phyloP scores from a whole-genome alignment of 139 green algal genomes.

The Deuterostichococcus epilithicus region DNA sequence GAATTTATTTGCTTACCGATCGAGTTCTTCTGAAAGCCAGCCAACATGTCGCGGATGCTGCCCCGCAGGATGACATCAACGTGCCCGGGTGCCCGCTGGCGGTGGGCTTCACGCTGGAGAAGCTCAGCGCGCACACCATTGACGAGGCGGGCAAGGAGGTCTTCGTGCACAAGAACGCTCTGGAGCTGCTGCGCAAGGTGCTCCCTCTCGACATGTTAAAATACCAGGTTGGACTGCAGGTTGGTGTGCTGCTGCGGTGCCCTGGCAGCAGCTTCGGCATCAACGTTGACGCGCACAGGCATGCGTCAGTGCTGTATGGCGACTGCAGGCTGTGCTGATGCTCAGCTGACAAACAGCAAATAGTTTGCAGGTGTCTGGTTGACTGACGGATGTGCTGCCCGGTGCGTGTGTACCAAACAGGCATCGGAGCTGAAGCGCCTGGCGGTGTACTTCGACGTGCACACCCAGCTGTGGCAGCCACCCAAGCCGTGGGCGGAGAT shows the following conservation, averaged over 20 bases:
- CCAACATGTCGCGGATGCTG: too few relatives aligned
- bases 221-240: background rate
- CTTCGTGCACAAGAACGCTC: slow-evolving; percentile 73
- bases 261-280: too few relatives aligned
- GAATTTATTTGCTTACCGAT: slow-evolving; percentile 6
- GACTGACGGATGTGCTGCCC: too few relatives aligned
- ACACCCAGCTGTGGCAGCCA: slow-evolving; percentile 37
- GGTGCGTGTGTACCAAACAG: too few relatives aligned
- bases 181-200: slow-evolving; percentile 83
- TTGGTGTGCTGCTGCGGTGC: background rate
- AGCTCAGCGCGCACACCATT: slow-evolving; percentile 80
- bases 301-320: too few relatives aligned
- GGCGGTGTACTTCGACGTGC: slow-evolving; percentile 80
- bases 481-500: slow-evolving; percentile 47
- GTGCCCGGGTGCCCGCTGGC: slow-evolving; percentile 58
- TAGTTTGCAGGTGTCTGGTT: too few relatives aligned
- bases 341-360: too few relatives aligned
- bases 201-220: background rate
- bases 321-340: too few relatives aligned
- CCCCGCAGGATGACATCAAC: slow-evolving; percentile 34
- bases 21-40: background rate
- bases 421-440: slow-evolving; percentile 57
- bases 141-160: slow-evolving; percentile 68
- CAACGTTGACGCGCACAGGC: too few relatives aligned
- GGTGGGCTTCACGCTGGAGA: slow-evolving; percentile 70